Evolutionary conservation across 805 yeast genomes (phyloP), one percentile per base, ranked within the genome.

Genomic region (Candida silvicultrix): DNA sequence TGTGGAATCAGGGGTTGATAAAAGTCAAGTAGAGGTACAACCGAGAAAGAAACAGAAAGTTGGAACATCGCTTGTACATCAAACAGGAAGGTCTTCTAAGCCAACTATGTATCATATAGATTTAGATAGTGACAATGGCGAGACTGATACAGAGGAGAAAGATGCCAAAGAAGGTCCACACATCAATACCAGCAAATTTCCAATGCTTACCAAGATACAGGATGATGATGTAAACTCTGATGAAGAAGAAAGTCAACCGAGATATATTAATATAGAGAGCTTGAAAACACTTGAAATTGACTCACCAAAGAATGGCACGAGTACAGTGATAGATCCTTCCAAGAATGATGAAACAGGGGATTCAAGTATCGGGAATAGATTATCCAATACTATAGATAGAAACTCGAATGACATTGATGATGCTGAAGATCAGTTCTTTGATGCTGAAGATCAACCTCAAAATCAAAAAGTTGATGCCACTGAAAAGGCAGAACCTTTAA

Each of bases 351-450:
- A n/a, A n/a, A n/a, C n/a, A n/a, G n/a, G n/a, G n/a, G n/a, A n/a
- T n/a, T n/a, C n/a, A n/a, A n/a, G n/a, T n/a, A n/a, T n/a, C n/a
- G n/a, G n/a, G n/a, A n/a, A n/a, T n/a, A n/a, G n/a, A n/a, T n/a
- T n/a, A n/a, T n/a, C n/a, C n/a, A n/a, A n/a, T n/a, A n/a, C n/a
- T n/a, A n/a, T n/a, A n/a, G n/a, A n/a, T n/a, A n/a, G n/a, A n/a
- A n/a, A n/a, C n/a, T n/a, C n/a, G 9, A 10, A 28, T 28, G 31
- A 28, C 12, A 14, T 10, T 10, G 31, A 28, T 7, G 31, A 28
- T 3, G 40, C 44, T 18, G 58, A 51, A 20, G 51, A 54, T 34
- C 57, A 28, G 12, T 28, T 28, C 12, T 28, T 28, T 11, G 31
- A 28, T 28, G 31, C 31, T 28, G 14, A 28, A 28, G 31, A 28